Percentiles rank a stretch among this genome's conserved stretches.
phyloP scores from a whole-genome alignment of 2,329 filamentous ascomycete genomes.

The Coniochaeta prunicola region DNA sequence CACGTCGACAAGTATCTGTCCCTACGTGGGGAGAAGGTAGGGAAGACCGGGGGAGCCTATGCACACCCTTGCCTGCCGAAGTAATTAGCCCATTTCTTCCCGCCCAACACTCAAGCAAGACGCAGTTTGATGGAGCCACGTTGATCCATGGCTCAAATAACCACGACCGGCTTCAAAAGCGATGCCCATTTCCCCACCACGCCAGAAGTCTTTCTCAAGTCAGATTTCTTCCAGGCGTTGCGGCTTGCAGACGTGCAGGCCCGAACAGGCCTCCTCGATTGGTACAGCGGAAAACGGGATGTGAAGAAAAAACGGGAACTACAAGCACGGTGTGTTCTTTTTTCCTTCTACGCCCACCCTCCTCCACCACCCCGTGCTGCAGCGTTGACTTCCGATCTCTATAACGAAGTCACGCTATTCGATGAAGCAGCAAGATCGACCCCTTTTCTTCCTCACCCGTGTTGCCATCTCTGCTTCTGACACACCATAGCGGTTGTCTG shows the following conservation, averaged over 20 bases:
- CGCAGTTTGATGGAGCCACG: constrained; percentile 24
- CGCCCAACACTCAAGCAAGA: constrained; percentile 9
- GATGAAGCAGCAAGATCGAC: neutral
- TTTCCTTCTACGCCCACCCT: constrained; percentile 3
- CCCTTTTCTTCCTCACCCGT: neutral
- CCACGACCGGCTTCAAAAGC: constrained; percentile 12
- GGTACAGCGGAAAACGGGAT: constrained; percentile 6
- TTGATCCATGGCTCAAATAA: constrained; percentile 23
- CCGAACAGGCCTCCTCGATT: constrained; percentile 10
- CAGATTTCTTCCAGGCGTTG: neutral
- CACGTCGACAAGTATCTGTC: constrained; percentile 3
- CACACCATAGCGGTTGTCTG: neutral
- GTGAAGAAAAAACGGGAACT: constrained; percentile 3
- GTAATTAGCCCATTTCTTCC: constrained; percentile 18
- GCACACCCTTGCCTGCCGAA: constrained; percentile 15
- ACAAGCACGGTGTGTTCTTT: neutral
- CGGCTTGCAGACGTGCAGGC: constrained; percentile 6
- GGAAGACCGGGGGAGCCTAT: neutral
- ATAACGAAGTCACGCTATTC: neutral
- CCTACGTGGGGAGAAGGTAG: neutral
- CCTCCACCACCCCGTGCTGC: neutral
- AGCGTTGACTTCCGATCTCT: neutral
- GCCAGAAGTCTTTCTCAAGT: constrained; percentile 9
- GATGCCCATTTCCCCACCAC: constrained; percentile 11
- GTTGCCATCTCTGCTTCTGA: neutral